Evolutionary conservation across 2,329 filamentous ascomycete species (phyloP).

Genomic region (Septoria petroselini): DNA sequence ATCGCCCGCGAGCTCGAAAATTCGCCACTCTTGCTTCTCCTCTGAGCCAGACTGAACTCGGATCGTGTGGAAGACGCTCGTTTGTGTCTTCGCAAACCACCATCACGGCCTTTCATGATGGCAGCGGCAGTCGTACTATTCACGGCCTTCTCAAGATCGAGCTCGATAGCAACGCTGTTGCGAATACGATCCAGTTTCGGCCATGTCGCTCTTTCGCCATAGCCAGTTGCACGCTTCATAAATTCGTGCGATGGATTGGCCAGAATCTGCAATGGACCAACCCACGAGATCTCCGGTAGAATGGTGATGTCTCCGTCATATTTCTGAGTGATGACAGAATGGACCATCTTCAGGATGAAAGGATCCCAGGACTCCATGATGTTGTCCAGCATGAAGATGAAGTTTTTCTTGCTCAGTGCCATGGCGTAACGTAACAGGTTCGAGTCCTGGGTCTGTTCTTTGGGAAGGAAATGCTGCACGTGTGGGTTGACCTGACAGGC

Average conservation of each 20-base stretch:
- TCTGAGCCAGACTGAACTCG: slow-evolving; percentile 17
- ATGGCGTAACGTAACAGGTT: slow-evolving; percentile 23
- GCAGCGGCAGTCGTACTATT: slow-evolving; percentile 54
- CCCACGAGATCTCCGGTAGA: slow-evolving; percentile 70
- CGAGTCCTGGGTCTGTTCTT: slow-evolving; percentile 63
- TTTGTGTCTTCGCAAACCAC: slow-evolving; percentile 6
- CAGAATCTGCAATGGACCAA: slow-evolving; percentile 72
- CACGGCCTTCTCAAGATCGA: slow-evolving; percentile 62
- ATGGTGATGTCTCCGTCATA: slow-evolving; percentile 97
- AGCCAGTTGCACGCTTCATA: slow-evolving; percentile 73
- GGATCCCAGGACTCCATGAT: slow-evolving; percentile 23
- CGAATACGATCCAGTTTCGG: slow-evolving; percentile 80
- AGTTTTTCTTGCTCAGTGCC: slow-evolving; percentile 13
- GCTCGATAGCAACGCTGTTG: slow-evolving; percentile 83
- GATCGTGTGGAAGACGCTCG: slow-evolving; percentile 24
- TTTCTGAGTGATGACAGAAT: slow-evolving; percentile 78
- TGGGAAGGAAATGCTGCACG: slow-evolving; percentile 68
- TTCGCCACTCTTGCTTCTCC: slow-evolving; percentile 12
- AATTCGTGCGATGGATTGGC: slow-evolving; percentile 83
- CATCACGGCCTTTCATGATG: slow-evolving; percentile 10
- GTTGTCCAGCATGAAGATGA: slow-evolving; percentile 21
- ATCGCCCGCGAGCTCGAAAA: slow-evolving; percentile 5
- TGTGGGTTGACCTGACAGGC: slow-evolving; percentile 97
- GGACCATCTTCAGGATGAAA: slow-evolving; percentile 48
- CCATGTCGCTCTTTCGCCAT: slow-evolving; percentile 86